A percentile compares a stretch with the other conserved stretches of the same genome.
Conservation (phyloP, 2,329 filamentous ascomycete species). For the Talaromyces islandicus region DNA sequence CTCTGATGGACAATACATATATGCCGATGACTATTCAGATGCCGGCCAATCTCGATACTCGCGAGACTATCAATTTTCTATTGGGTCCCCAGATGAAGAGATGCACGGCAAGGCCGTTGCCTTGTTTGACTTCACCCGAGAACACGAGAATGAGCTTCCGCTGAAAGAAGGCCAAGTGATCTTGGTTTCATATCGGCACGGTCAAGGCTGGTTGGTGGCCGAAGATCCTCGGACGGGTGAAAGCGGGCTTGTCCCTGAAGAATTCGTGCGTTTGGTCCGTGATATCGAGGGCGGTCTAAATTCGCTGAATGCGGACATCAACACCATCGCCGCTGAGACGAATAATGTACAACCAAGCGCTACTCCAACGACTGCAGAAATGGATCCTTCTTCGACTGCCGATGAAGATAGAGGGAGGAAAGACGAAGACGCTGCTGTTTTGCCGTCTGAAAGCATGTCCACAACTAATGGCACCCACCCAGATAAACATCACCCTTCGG, state of each 20-base stretch:
- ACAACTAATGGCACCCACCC: slow-evolving; percentile 16
- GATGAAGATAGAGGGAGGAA: not conserved
- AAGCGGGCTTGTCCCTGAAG: slow-evolving; percentile 90
- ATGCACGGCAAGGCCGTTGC: slow-evolving; percentile 97
- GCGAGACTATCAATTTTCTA: slow-evolving; percentile 88
- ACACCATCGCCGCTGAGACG: slow-evolving; percentile 39
- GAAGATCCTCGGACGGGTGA: slow-evolving; percentile 92
- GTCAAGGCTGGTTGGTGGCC: slow-evolving; percentile 94
- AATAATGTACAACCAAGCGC: slow-evolving; percentile 33
- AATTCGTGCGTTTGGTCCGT: slow-evolving; percentile 85
- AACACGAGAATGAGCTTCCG: slow-evolving; percentile 94
- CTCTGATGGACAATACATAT: slow-evolving; percentile 29
- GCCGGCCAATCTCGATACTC: slow-evolving; percentile 62
- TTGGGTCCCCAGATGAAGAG: slow-evolving; percentile 91
- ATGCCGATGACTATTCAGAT: slow-evolving; percentile 47
- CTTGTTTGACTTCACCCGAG: slow-evolving; percentile 87
- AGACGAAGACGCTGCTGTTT: not conserved
- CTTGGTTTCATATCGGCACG: slow-evolving; percentile 90
- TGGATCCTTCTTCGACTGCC: slow-evolving; percentile 4
- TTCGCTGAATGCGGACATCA: slow-evolving; percentile 56
- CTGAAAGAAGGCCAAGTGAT: slow-evolving; percentile 93
- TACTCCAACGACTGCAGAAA: slow-evolving; percentile 21
- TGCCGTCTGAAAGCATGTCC: slow-evolving; percentile 7
- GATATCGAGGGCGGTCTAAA: slow-evolving; percentile 89
- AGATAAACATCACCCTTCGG: slow-evolving; percentile 35